A percentile compares a stretch with the other conserved stretches of the same genome.
These are phyloP conservation scores for Cladochytrium tenue DNA, from an alignment of 371 early-diverging fungal genomes.

Conservation along the genomic window DNA sequence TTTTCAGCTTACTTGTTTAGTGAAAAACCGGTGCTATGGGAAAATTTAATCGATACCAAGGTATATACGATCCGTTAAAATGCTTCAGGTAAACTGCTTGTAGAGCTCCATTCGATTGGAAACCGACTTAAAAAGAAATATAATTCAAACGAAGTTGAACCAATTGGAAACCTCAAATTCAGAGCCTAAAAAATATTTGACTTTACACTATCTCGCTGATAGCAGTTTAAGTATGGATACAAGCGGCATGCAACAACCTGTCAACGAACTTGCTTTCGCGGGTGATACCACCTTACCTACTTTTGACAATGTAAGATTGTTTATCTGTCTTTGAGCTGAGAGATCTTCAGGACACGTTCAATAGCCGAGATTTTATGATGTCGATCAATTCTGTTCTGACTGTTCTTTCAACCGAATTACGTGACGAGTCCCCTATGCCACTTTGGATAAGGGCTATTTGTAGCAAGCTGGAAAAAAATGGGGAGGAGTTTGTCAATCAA, in stretches of 20 bases:
- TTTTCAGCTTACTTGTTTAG: constrained; percentile 25
- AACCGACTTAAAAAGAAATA: constrained; percentile 8
- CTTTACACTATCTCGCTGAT: constrained; percentile 35
- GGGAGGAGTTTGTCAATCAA: constrained; percentile 1
- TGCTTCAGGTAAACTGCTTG: neutral
- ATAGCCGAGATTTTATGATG: constrained; percentile 64
- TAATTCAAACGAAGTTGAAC: constrained; percentile 7
- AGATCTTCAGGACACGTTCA: constrained; percentile 55
- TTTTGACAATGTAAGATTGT: too few relatives aligned
- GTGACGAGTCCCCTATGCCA: constrained; percentile 44
- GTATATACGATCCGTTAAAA: constrained; percentile 5
- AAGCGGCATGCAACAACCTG: too few relatives aligned
- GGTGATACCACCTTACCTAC: too few relatives aligned
- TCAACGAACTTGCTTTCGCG: too few relatives aligned
- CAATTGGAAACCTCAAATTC: constrained; percentile 3
- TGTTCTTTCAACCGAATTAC: constrained; percentile 42
- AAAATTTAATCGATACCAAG: constrained; percentile 27
- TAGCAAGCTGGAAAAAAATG: constrained; percentile 19
- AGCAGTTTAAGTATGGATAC: too few relatives aligned
- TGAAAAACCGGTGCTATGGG: constrained; percentile 31
- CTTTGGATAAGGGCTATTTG: constrained; percentile 66
- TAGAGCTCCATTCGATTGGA: constrained; percentile 4
- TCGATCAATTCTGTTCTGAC: constrained; percentile 51
- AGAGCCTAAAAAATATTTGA: constrained; percentile 20
- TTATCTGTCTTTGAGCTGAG: too few relatives aligned